Percentiles rank a stretch among this genome's conserved stretches.
Evolutionary conservation across 2,329 filamentous ascomycete genomes (phyloP).

Genomic region (Graphilbum fragrans): DNA sequence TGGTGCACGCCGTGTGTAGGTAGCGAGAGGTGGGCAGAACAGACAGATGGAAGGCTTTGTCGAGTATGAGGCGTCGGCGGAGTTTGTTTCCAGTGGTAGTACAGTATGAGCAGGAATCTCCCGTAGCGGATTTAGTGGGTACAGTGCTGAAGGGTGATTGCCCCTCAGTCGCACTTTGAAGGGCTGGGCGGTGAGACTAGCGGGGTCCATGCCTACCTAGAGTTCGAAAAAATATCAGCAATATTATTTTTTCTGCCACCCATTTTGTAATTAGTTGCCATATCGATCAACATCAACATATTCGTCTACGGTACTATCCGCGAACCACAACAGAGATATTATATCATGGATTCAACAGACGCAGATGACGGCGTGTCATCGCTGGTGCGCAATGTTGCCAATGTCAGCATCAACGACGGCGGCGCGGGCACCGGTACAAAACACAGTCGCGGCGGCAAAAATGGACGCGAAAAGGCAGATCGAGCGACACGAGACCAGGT

Average conservation of each 20-base stretch:
- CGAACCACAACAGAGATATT: background rate
- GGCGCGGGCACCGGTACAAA: constrained; percentile 7
- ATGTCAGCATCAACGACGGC: constrained; percentile 9
- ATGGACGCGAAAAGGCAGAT: constrained; percentile 62
- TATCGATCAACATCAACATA: no score
- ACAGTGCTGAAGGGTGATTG: no score
- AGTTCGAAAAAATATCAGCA: no score
- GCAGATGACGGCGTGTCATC: constrained; percentile 4
- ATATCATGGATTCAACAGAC: constrained; percentile 4
- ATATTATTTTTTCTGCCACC: no score
- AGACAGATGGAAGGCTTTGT: constrained; percentile 3
- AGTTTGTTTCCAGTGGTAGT: no score
- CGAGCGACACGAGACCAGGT: constrained; percentile 92
- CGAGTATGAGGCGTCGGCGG: constrained; percentile 1
- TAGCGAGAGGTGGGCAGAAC: constrained; percentile 9
- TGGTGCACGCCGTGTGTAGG: constrained; percentile 10
- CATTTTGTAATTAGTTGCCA: no score
- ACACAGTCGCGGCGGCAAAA: constrained; percentile 2
- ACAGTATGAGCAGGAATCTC: no score
- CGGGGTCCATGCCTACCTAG: no score
- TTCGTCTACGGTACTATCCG: no score
- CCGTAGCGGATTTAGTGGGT: no score
- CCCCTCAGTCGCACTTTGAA: no score
- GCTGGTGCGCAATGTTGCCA: constrained; percentile 5
- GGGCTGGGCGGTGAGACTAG: no score